A percentile compares a stretch with the other conserved stretches of the same genome.
These are phyloP conservation scores for Candida ipomoeae DNA, from an alignment of 805 yeast genomes.

Conservation along the genomic window DNA sequence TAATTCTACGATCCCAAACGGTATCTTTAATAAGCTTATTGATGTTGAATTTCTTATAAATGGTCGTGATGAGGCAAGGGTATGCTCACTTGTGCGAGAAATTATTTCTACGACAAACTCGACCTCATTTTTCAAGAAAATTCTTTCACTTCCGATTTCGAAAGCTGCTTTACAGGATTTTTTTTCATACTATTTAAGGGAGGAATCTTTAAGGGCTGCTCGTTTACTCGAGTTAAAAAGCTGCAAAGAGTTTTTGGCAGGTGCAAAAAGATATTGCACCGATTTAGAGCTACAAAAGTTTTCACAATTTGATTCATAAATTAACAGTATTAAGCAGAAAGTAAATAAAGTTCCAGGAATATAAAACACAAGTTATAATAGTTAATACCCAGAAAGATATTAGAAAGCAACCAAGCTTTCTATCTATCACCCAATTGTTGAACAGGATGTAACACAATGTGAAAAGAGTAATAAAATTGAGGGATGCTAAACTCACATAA, in stretches of 20 bases:
- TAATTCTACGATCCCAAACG: conserved; percentile 25
- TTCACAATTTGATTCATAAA: neutral
- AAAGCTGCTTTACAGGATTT: neutral
- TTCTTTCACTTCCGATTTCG: conserved; percentile 1
- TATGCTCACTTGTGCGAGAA: conserved; percentile 25
- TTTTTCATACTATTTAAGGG: neutral
- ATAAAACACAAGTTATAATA: neutral
- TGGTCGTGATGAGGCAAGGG: conserved; percentile 22
- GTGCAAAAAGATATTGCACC: neutral
- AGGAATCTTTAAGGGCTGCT: neutral
- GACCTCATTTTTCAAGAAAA: conserved; percentile 1
- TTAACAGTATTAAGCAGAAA: neutral
- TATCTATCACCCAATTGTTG: conserved; percentile 34
- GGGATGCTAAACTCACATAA: conserved; percentile 22
- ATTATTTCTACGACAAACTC: conserved; percentile 27
- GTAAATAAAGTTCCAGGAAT: neutral
- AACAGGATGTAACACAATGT: conserved; percentile 27
- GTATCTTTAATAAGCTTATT: conserved; percentile 39
- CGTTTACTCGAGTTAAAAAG: neutral
- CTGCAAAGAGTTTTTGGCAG: neutral
- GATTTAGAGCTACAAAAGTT: neutral
- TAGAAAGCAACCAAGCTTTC: conserved; percentile 21
- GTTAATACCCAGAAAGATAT: conserved; percentile 7
- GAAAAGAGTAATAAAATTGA: conserved; percentile 22
- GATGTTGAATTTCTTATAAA: conserved; percentile 36